These are phyloP conservation scores for Teunomyces panamensis DNA, from an alignment of 805 yeast genomes.

Conservation along the genomic window DNA sequence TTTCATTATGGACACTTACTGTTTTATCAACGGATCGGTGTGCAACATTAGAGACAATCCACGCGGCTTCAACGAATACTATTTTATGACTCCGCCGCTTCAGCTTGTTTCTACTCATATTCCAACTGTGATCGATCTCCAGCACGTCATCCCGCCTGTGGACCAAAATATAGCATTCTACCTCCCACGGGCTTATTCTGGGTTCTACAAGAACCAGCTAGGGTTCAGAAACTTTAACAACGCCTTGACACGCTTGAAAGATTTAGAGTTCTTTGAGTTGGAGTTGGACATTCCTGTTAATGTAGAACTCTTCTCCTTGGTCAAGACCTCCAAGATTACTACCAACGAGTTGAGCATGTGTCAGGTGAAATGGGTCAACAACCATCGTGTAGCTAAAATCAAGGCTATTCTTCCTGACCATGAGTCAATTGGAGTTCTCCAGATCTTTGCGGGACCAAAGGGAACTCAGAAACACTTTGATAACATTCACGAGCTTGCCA, in stretches of 20 bases:
- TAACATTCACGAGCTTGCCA: constrained; percentile 63
- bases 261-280: constrained; percentile 76
- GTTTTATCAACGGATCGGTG: constrained; percentile 25
- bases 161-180: constrained; percentile 75
- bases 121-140: constrained; percentile 75
- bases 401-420: constrained; percentile 78
- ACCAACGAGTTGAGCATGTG: constrained; percentile 58
- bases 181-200: constrained; percentile 84
- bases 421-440: constrained; percentile 67
- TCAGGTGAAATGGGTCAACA: constrained; percentile 72
- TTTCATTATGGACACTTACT: constrained; percentile 67
- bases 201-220: constrained; percentile 61
- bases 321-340: constrained; percentile 50
- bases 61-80: constrained; percentile 49
- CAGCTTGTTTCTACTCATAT: constrained; percentile 80
- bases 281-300: constrained; percentile 69
- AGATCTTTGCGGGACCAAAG: constrained; percentile 67
- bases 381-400: constrained; percentile 63
- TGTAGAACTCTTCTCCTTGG: constrained; percentile 62
- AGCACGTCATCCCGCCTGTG: constrained; percentile 82
- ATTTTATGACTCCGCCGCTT: constrained; percentile 76
- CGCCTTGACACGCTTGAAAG: constrained; percentile 68
- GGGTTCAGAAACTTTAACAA: constrained; percentile 66
- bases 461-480: constrained; percentile 57
- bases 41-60: constrained; percentile 28